Conservation (phyloP, 2,329 filamentous ascomycete genomes). For the Fusarium phyllophilum region DNA sequence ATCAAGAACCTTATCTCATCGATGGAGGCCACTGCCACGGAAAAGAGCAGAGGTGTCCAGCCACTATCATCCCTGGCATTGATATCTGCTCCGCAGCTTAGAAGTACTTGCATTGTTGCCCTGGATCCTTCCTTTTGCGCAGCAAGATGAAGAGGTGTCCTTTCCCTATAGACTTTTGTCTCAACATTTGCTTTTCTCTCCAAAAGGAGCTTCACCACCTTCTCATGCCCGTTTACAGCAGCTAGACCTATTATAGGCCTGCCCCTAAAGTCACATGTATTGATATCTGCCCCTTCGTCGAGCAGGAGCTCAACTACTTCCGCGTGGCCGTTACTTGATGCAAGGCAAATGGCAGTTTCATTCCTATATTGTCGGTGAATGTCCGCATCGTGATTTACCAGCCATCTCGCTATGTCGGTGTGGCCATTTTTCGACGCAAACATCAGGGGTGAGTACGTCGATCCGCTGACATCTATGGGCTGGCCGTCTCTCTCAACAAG, state of each 20-base stretch:
- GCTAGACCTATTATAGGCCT: rapidly evolving
- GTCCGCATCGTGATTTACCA: rapidly evolving
- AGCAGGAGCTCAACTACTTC: rapidly evolving
- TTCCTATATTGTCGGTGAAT: rapidly evolving
- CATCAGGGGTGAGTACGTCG: rapidly evolving
- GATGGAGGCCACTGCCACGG: rapidly evolving
- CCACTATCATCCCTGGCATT: rapidly evolving
- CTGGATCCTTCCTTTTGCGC: rapidly evolving
- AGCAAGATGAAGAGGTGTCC: background rate
- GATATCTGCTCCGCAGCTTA: background rate
- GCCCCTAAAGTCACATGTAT: rapidly evolving
- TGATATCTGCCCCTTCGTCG: rapidly evolving
- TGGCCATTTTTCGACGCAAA: rapidly evolving
- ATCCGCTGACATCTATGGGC: rapidly evolving
- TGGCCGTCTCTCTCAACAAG: rapidly evolving
- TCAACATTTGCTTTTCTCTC: rapidly evolving
- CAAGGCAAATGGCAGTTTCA: rapidly evolving
- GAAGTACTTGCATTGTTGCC: rapidly evolving
- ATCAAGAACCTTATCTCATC: rapidly evolving
- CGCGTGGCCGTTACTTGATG: rapidly evolving
- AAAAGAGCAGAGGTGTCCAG: rapidly evolving
- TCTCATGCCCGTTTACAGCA: rapidly evolving
- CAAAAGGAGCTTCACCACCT: background rate
- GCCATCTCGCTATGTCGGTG: rapidly evolving
- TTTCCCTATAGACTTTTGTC: rapidly evolving